These are phyloP conservation scores for Ramaria sp. DNA, from an alignment of 768 basidiomycete species.

Conservation along the genomic window DNA sequence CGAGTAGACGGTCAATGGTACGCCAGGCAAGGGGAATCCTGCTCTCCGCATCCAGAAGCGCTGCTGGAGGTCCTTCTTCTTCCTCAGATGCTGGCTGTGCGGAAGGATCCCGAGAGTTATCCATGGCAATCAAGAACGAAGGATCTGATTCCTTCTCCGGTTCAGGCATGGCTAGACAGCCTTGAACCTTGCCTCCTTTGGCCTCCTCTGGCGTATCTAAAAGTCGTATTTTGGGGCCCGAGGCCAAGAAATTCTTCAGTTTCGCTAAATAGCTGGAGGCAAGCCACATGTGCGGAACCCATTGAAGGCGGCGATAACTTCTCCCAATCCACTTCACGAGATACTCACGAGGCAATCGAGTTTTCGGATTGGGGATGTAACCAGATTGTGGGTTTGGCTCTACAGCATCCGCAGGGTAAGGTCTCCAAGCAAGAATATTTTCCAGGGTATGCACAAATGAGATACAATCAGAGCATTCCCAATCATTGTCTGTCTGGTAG, in stretches of 20 bases:
- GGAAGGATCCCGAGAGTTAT: constrained; percentile 25
- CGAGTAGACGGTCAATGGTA: constrained; percentile 85
- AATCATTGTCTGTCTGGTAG: constrained; percentile 45
- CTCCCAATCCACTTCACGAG: constrained; percentile 80
- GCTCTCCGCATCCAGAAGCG: constrained; percentile 60
- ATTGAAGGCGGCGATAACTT: constrained; percentile 70
- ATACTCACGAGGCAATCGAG: constrained; percentile 74
- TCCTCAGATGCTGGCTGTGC: constrained; percentile 20
- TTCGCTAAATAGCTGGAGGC: constrained; percentile 52
- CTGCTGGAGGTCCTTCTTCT: constrained; percentile 15
- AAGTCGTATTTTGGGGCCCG: constrained; percentile 60
- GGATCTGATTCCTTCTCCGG: constrained; percentile 10
- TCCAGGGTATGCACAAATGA: constrained; percentile 64
- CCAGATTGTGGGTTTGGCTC: constrained; percentile 35
- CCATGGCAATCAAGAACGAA: constrained; percentile 28
- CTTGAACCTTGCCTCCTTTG: constrained; percentile 21
- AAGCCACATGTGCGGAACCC: constrained; percentile 94
- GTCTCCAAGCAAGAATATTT: constrained; percentile 88
- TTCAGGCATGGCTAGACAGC: constrained; percentile 18
- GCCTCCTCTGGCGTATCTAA: constrained; percentile 29
- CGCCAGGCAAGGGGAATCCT: constrained; percentile 76
- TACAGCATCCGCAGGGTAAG: constrained; percentile 55
- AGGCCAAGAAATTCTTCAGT: constrained; percentile 65
- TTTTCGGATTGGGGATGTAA: constrained; percentile 42
- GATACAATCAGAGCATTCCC: constrained; percentile 71